A percentile compares a stretch with the other conserved stretches of the same genome.
Conservation (phyloP, 345 rosid species). For the Carallia brachiata region DNA sequence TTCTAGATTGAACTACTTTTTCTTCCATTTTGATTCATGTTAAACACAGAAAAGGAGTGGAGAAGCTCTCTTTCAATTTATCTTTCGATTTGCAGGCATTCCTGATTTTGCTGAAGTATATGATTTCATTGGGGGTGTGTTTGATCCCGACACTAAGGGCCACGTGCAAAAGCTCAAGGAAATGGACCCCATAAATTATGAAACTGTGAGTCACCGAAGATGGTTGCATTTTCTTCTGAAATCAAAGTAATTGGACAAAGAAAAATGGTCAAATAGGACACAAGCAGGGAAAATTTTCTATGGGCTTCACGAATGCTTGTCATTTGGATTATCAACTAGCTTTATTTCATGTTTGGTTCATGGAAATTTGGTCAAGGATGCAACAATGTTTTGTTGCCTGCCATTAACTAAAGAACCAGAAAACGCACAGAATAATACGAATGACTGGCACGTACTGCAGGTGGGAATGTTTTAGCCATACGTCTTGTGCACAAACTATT, state of each 20-base stretch:
- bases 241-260: not conserved
- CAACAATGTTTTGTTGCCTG: not conserved
- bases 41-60: constrained; percentile 5
- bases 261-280: not conserved
- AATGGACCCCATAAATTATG: constrained; percentile 94
- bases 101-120: constrained; percentile 94
- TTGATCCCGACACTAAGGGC: constrained; percentile 68
- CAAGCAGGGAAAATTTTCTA: not conserved
- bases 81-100: constrained; percentile 43
- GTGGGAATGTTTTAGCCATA: not conserved
- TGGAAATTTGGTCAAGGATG: not conserved
- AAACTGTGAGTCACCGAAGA: constrained; percentile 60
- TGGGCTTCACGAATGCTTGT: not conserved
- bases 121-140: constrained; percentile 85
- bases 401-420: not conserved
- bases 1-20: constrained; percentile 11
- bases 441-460: not conserved
- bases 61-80: constrained; percentile 15
- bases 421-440: not conserved
- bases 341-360: too few relatives aligned
- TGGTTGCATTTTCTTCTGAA: constrained; percentile 6
- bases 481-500: not conserved
- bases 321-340: too few relatives aligned
- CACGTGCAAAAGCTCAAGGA: constrained; percentile 85
- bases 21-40: not conserved